phyloP scores from a whole-genome alignment of 2,329 filamentous ascomycete genomes.

The Emergomyces africanus region DNA sequence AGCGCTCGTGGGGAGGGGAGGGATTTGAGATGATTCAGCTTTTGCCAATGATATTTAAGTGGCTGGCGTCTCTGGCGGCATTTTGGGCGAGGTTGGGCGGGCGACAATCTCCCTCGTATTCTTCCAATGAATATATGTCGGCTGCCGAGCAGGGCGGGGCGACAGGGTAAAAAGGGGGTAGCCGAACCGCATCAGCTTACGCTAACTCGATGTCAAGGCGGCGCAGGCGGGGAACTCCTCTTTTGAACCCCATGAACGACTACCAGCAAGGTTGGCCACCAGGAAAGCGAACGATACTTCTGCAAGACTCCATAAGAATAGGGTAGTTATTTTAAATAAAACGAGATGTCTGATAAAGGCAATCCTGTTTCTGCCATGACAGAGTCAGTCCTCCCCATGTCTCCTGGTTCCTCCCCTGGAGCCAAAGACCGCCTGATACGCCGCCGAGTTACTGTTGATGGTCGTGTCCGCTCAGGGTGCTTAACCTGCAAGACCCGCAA shows the following conservation, averaged over 20 bases:
- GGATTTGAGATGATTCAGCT: neutral
- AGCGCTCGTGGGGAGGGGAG: too few relatives aligned
- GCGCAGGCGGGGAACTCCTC: neutral
- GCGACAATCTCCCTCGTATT: neutral
- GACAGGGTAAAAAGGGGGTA: neutral
- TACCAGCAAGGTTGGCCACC: neutral
- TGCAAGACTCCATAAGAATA: neutral
- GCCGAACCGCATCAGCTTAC: neutral
- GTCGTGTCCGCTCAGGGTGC: neutral
- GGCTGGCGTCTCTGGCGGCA: neutral
- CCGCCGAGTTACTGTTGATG: neutral
- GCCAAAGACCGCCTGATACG: neutral
- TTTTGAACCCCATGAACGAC: neutral
- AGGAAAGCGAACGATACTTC: neutral
- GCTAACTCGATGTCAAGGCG: neutral
- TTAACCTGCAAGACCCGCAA: neutral
- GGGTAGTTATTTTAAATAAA: neutral
- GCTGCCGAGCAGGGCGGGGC: neutral
- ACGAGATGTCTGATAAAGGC: neutral
- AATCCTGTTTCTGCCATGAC: neutral
- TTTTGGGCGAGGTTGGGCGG: neutral
- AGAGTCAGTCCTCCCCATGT: neutral
- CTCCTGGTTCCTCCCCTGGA: neutral
- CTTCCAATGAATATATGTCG: neutral
- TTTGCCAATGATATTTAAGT: neutral